phyloP scores from a whole-genome alignment of 495 filamentous ascomycete genomes.

The Aspergillus ostianus region DNA sequence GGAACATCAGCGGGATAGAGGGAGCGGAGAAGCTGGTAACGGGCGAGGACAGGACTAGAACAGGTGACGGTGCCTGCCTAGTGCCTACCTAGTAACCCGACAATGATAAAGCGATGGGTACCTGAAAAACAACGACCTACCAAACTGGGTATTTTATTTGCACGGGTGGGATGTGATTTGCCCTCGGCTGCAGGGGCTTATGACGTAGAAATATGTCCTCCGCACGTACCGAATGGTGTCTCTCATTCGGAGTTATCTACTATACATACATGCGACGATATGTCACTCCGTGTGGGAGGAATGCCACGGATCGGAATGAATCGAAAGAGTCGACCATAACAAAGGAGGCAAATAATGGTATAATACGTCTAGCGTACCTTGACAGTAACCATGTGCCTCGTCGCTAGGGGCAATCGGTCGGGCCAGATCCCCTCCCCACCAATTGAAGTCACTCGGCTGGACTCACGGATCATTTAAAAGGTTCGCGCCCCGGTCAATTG shows the following conservation, averaged over 20 bases:
- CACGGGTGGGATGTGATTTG: neutral
- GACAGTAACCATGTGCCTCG: slow-evolving; percentile 11
- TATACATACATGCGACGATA: too few species aligned
- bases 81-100: too few species aligned
- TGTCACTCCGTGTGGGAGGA: too few species aligned
- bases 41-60: neutral
- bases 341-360: neutral
- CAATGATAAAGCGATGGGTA: too few species aligned
- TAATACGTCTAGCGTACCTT: neutral
- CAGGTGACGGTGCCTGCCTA: neutral
- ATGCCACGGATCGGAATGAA: too few species aligned
- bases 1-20: neutral
- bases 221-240: too few species aligned
- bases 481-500: neutral
- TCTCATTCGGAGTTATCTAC: neutral
- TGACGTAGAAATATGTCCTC: neutral
- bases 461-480: slow-evolving; percentile 8
- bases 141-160: too few species aligned
- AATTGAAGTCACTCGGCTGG: slow-evolving; percentile 11
- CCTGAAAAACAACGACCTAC: too few species aligned
- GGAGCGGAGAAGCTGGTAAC: slow-evolving; percentile 10
- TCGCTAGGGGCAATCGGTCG: slow-evolving; percentile 27
- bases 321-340: neutral
- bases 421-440: slow-evolving; percentile 11
- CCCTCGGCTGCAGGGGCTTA: neutral